Evolutionary conservation across 164 flowering plant species (phyloP), one percentile per base, ranked within the genome.

Genomic region (Vitis riparia): DNA sequence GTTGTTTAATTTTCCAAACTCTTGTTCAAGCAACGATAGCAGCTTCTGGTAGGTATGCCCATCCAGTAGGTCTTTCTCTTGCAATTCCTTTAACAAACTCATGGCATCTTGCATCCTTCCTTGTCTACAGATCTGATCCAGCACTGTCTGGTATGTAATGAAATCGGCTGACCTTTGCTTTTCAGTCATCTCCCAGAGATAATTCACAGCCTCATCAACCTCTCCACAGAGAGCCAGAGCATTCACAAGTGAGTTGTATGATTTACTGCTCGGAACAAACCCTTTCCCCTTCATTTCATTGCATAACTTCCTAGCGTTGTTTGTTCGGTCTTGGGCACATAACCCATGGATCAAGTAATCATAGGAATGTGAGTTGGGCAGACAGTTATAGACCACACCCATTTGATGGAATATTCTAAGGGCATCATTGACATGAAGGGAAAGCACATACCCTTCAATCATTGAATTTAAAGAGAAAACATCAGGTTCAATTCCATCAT

Each of bases 401-500:
- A 95, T 91, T 69, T 94, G 97, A 75, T 92, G 97, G 57, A 91
- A 94, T 65, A 94, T 79, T 19, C 95, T 82, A 27, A 94, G 82
- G 49, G 93, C 99, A 75, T 92, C 97, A 76, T 92, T 92, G 8
- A 91, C 82, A 74, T 91, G 96, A 71, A 87, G 88, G 2, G 97
- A 90, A 55, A 85, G 81, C 30, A 87, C 91, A 77, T 95, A 92
- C 11, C 99, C 98, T 72, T 88, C 89, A 23, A 95, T 89, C 95
- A 95, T 85, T 50, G 82, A 79, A 86, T 92, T 94, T 81, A 94
- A 75, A 0, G 92, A 70, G 68, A 80, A 87, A 66, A 89, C 80
- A 69, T 94, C 97, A n/a, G 99, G 99, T 59, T 87, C 94, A 65
- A 90, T 73, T 62, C 92, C 91, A 71, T 91, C 93, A 83, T 83